These are phyloP conservation scores for Ogataea paraovalis DNA, from an alignment of 805 yeast genomes.

Conservation along the genomic window DNA sequence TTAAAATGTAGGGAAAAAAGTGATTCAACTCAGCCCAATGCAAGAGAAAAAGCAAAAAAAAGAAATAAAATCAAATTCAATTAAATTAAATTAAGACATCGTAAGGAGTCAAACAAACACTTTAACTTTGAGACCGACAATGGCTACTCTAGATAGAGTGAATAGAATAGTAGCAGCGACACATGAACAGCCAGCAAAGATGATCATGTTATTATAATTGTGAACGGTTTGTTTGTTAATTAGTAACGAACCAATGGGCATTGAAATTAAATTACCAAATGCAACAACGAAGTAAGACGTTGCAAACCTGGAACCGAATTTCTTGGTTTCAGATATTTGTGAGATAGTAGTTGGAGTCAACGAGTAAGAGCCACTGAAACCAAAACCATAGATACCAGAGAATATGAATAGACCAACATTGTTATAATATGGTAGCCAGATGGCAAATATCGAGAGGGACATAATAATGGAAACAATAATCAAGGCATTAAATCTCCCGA, in stretches of 20 bases:
- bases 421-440: conserved; percentile 58
- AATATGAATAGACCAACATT: conserved; percentile 45
- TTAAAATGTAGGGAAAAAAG: not conserved
- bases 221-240: conserved; percentile 28
- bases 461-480: conserved; percentile 42
- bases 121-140: conserved; percentile 28
- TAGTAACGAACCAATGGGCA: conserved; percentile 48
- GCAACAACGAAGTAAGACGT: conserved; percentile 62
- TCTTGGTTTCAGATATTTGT: conserved; percentile 50
- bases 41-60: not conserved
- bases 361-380: conserved; percentile 54
- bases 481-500: conserved; percentile 54
- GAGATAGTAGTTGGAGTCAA: conserved; percentile 62
- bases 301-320: conserved; percentile 68
- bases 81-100: not conserved
- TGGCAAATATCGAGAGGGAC: conserved; percentile 42
- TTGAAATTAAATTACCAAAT: conserved; percentile 40
- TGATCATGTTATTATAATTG: conserved; percentile 24
- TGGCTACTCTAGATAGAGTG: conserved; percentile 10
- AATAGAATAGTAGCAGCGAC: conserved; percentile 14
- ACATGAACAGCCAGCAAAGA: conserved; percentile 25
- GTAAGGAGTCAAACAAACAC: conserved; percentile 19
- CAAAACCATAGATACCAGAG: conserved; percentile 46
- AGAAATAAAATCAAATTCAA: not conserved
- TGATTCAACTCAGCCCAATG: not conserved